Conservation (phyloP, 805 yeast species). For the Candida qinlingensis region DNA sequence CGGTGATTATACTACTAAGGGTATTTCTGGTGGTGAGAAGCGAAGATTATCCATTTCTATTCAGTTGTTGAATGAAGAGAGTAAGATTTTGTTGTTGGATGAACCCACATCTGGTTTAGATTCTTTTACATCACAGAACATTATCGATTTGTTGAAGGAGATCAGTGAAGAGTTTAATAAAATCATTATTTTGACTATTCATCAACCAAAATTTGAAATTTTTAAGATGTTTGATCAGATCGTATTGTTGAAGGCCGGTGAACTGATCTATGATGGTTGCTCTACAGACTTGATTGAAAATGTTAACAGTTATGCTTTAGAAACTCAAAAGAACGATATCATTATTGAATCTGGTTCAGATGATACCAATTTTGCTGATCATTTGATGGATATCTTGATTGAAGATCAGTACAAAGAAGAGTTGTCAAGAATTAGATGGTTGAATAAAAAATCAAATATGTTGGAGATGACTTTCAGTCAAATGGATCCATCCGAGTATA, state of each 20-base stretch:
- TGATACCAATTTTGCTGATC: conserved; percentile 69
- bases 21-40: conserved; percentile 77
- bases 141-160: conserved; percentile 51
- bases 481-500: not conserved
- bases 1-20: conserved; percentile 55
- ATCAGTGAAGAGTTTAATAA: conserved; percentile 51
- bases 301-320: conserved; percentile 27
- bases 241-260: conserved; percentile 42
- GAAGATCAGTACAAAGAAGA: conserved; percentile 39
- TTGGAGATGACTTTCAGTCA: not conserved
- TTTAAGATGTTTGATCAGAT: conserved; percentile 65
- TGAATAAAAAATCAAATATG: conserved; percentile 2
- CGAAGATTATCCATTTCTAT: conserved; percentile 79
- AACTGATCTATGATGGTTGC: conserved; percentile 56
- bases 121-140: conserved; percentile 68
- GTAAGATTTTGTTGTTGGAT: conserved; percentile 61
- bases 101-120: conserved; percentile 91
- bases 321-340: conserved; percentile 8
- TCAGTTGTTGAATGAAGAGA: conserved; percentile 66
- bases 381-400: conserved; percentile 63
- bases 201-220: conserved; percentile 73
- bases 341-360: conserved; percentile 33
- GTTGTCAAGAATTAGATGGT: conserved; percentile 5
- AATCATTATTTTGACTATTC: conserved; percentile 73
- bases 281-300: conserved; percentile 41